Evolutionary conservation across 441 rosid genomes (phyloP).

Genomic region (Pelargonium myrrhifolium): DNA sequence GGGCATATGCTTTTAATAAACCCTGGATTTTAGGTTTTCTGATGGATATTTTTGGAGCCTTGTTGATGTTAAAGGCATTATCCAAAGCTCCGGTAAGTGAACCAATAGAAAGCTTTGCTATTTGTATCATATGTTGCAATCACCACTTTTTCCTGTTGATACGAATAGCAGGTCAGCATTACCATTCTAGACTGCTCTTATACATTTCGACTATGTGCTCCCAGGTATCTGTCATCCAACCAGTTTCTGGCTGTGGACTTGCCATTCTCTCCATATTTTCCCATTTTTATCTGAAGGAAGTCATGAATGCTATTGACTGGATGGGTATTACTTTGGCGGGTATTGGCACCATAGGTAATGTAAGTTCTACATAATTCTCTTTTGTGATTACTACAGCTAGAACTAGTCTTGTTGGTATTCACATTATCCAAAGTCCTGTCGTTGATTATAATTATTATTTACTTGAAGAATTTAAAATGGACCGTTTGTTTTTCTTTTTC

Average conservation of each 20-base stretch:
- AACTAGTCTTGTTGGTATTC: constrained; percentile 10
- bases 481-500: background rate
- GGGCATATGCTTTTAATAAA: constrained; percentile 77
- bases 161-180: background rate
- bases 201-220: constrained; percentile 8
- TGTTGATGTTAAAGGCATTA: constrained; percentile 85
- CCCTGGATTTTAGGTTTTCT: constrained; percentile 81
- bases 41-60: constrained; percentile 86
- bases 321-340: constrained; percentile 86
- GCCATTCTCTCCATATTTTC: constrained; percentile 87
- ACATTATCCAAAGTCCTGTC: background rate
- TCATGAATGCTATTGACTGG: constrained; percentile 93
- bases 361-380: constrained; percentile 18
- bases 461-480: background rate
- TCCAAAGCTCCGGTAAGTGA: constrained; percentile 77
- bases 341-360: constrained; percentile 90
- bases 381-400: constrained; percentile 3
- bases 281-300: constrained; percentile 89
- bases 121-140: background rate
- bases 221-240: constrained; percentile 94
- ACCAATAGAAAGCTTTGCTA: background rate
- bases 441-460: constrained; percentile 9
- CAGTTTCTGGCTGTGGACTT: constrained; percentile 96
- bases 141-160: too few species aligned
- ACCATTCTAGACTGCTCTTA: constrained; percentile 4